Percentiles rank a stretch among this genome's conserved stretches.
Conservation (phyloP, 331 rosid genomes). For the Prunus yedoensis region DNA sequence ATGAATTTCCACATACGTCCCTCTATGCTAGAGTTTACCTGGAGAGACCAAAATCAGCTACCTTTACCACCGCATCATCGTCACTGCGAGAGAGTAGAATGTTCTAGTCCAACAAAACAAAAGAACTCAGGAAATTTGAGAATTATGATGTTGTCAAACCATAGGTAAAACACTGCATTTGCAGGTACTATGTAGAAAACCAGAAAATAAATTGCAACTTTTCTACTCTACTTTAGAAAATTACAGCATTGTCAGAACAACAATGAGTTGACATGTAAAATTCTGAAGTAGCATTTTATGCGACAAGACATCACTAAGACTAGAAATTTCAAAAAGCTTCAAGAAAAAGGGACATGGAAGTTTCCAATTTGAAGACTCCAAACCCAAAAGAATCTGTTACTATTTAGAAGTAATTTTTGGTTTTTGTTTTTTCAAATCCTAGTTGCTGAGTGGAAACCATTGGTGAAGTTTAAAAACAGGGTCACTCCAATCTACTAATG, state of each 20-base stretch:
- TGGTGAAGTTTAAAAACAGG: not conserved
- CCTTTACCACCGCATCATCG: constrained; percentile 45
- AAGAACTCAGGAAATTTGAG: constrained; percentile 22
- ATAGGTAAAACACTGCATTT: not conserved
- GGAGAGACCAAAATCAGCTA: constrained; percentile 73
- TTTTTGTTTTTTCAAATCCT: too few relatives aligned
- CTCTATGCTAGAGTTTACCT: constrained; percentile 37
- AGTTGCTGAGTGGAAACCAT: not conserved
- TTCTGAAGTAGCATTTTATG: not conserved
- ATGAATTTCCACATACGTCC: not conserved
- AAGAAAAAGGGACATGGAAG: not conserved
- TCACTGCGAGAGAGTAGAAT: constrained; percentile 48
- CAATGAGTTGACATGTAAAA: not conserved
- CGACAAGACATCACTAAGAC: not conserved
- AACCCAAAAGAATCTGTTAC: not conserved
- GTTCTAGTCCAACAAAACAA: constrained; percentile 39
- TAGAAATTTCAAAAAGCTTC: not conserved
- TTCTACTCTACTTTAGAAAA: not conserved
- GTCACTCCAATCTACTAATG: not conserved
- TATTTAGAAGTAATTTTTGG: not conserved
- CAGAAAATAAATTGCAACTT: not conserved
- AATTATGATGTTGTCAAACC: not conserved
- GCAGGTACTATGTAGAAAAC: not conserved
- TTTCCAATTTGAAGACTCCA: not conserved
- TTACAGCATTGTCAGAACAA: not conserved